These are phyloP conservation scores for Calonectria pauciramosa DNA, from an alignment of 2,329 filamentous ascomycete genomes.

Conservation along the genomic window DNA sequence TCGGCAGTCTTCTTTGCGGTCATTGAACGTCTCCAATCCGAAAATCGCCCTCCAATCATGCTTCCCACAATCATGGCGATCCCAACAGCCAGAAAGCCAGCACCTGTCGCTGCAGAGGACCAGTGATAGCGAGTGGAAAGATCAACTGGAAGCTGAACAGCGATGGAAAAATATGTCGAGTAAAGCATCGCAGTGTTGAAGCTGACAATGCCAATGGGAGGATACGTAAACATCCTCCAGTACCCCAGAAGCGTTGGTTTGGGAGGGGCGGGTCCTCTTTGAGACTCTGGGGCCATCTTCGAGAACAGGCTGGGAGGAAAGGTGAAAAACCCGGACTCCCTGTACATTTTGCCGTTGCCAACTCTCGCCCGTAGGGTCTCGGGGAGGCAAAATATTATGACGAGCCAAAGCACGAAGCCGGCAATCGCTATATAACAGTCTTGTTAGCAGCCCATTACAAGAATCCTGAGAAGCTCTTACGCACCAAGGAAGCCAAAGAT, in stretches of 20 bases:
- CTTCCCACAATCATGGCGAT: neutral
- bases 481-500: conserved; percentile 3
- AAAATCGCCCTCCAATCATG: neutral
- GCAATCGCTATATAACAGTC: neutral
- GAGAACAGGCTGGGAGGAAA: neutral
- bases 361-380: neutral
- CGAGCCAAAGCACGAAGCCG: neutral
- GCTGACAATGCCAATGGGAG: neutral
- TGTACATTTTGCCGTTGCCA: neutral
- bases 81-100: neutral
- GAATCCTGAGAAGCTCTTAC: neutral
- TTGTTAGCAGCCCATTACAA: neutral
- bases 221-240: neutral
- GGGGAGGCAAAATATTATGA: neutral
- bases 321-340: neutral
- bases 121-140: neutral
- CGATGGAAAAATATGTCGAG: neutral
- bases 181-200: neutral
- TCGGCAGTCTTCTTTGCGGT: neutral
- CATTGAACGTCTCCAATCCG: neutral
- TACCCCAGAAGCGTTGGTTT: neutral
- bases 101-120: neutral
- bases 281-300: neutral
- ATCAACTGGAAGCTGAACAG: neutral
- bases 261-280: neutral